Conservation (phyloP, 176 grass and related monocot species). For the Cenchrus fungigraminus region DNA sequence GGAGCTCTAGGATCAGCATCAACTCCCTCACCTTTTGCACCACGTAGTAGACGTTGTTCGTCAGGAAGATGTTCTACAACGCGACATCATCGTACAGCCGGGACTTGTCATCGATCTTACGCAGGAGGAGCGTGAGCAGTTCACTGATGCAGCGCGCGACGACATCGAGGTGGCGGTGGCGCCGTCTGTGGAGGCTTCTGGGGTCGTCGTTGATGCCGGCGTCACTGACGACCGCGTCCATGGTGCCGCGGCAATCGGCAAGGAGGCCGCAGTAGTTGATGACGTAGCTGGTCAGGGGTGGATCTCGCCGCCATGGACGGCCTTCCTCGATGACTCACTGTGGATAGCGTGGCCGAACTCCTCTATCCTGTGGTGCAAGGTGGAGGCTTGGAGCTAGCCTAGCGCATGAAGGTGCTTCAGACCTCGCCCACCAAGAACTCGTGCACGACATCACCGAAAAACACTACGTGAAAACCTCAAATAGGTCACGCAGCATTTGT, state of each 20-base stretch:
- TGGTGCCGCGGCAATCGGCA: conserved; percentile 50
- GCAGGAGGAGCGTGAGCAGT: conserved; percentile 63
- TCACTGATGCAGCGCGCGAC: conserved; percentile 59
- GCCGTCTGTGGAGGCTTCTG: neutral
- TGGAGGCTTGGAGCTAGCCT: too few species aligned
- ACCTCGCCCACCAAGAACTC: conserved; percentile 61
- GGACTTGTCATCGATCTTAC: conserved; percentile 78
- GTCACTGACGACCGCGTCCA: conserved; percentile 63
- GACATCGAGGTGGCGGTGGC: conserved; percentile 41
- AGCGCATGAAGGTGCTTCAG: conserved; percentile 42
- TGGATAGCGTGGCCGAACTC: conserved; percentile 69
- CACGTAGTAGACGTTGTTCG: conserved; percentile 95
- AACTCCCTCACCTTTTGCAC: conserved; percentile 83
- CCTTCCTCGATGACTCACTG: conserved; percentile 52
- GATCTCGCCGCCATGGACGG: conserved; percentile 66
- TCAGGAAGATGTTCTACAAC: conserved; percentile 84
- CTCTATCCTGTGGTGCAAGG: conserved; percentile 57
- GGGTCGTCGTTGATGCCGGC: neutral
- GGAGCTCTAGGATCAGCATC: conserved; percentile 51
- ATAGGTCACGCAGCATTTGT: too few species aligned
- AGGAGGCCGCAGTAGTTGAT: conserved; percentile 90
- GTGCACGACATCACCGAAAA: conserved; percentile 44
- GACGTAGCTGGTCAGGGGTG: conserved; percentile 88
- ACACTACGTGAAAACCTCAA: too few species aligned
- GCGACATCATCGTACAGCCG: conserved; percentile 79